Evolutionary conservation across 2,329 filamentous ascomycete genomes (phyloP).

Genomic region (Arthrocladium fulminans): DNA sequence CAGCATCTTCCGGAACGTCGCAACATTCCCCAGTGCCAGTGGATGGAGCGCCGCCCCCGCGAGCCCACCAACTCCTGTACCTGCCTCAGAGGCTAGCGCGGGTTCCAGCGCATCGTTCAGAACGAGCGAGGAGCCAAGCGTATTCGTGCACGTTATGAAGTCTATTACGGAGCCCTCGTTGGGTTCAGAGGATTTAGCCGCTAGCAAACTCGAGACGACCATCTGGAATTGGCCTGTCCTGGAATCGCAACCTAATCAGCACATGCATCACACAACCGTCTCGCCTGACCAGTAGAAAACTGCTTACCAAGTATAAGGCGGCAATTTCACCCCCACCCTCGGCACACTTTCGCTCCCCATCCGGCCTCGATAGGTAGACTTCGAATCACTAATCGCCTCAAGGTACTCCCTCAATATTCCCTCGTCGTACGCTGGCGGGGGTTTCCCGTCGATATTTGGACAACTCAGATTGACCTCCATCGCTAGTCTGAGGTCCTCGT

Average conservation of each 20-base stretch:
- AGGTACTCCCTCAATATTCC: slow-evolving; percentile 49
- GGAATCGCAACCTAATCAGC: slow-evolving; percentile 24
- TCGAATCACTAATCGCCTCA: slow-evolving; percentile 32
- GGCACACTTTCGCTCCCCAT: slow-evolving; percentile 32
- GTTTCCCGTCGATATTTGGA: slow-evolving; percentile 60
- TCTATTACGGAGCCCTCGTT: slow-evolving; percentile 18
- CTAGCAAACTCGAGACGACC: slow-evolving; percentile 45
- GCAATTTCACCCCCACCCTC: slow-evolving; percentile 60
- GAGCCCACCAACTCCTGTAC: slow-evolving; percentile 58
- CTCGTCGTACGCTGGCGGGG: slow-evolving; percentile 61
- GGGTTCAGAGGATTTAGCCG: slow-evolving; percentile 17
- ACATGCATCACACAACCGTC: neutral
- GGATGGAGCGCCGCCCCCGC: slow-evolving; percentile 65
- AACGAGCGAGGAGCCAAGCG: slow-evolving; percentile 59
- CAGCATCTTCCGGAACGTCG: slow-evolving; percentile 54
- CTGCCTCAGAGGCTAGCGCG: slow-evolving; percentile 44
- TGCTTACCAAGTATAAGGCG: slow-evolving; percentile 60
- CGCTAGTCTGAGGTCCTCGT: slow-evolving; percentile 44
- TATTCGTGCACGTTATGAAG: slow-evolving; percentile 70
- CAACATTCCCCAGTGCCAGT: slow-evolving; percentile 65
- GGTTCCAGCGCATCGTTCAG: slow-evolving; percentile 31
- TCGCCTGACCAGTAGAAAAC: neutral
- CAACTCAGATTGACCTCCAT: slow-evolving; percentile 74
- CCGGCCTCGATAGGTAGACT: slow-evolving; percentile 22
- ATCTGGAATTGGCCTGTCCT: slow-evolving; percentile 46